Base-by-base conservation (phyloP, 352 stramenopile genomes). In the Aphanomyces euteiches region DNA sequence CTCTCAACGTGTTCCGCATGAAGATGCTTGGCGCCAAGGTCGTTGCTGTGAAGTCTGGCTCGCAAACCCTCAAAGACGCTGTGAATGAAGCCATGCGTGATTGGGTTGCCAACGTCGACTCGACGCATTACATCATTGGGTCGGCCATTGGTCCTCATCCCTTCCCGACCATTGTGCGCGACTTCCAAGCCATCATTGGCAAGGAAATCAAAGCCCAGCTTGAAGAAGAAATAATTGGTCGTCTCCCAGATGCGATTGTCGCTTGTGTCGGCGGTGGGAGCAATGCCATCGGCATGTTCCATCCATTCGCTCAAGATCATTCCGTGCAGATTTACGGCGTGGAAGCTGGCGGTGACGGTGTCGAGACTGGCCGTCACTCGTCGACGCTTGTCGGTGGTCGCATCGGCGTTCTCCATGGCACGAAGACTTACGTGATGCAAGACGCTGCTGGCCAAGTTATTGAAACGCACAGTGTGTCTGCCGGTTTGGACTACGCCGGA, bases 211-310 rank as follows among this genome's bases (percentile, higher is more conserved):
- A 92, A 76, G 81, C 81, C 0, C 94, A 98, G 70, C 56, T 98
- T 59, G 69, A 97, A 7, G 91, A 98, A 59, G 97, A 98, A 86
- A 28, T 97, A n/a, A 92, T 97, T 58, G 96, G 96, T 3, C 88
- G 87, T 41, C 82, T 99, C 4, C 97, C 97, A 0, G 95, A 99
- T 77, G 91, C 95, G 34, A 93, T 99, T 56, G 87, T 99, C 39
- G 97, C 97, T 0, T 99, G 96, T 75, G 97, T 99, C 19, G 97
- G 97, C 19, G 97, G 97, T 65, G 97, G 97, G 57, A 98, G 91
- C 53, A 99, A 99, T 77, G 96, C 97, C n/a, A 99, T 99, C 66
- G 97, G 97, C 65, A 97, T 98, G 78, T 99, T 99, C 79, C 85
- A 98, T 78, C 92, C 95, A 34, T 99, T 99, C 72, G 77, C 98